Evolutionary conservation across 306 rosid species (phyloP), one percentile per base, ranked within the genome.

Genomic region (Oemleria cerasiformis): DNA sequence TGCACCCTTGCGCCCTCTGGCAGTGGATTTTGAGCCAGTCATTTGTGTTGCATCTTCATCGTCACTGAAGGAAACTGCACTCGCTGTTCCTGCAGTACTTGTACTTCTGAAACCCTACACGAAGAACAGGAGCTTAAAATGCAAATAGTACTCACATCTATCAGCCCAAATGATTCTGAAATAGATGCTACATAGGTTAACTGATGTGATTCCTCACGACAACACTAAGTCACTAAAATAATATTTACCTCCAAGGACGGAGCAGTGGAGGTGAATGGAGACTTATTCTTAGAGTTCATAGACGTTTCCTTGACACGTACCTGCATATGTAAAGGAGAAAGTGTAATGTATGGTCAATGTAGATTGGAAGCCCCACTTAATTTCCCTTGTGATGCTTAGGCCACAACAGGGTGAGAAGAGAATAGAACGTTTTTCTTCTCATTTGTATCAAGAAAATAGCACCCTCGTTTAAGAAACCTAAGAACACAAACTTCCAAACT

Each of bases 301-400:
- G 91, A 81, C 81, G 97, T 90, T 75, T 86, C 95, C 85, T 89
- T 89, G 76, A 91, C 85, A 64, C 96, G 96, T 63, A 89, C 95
- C 97, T 94, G 87, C 67, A 72, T 41, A 7, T 15, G 4, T 40
- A 54, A 63, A 13, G 5, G 14, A 41, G 16, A 30, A 11, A 6
- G 23, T 25, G 30, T 25, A 42, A 55, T 21, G 12, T 72, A 42
- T n/a, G 34, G 43, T 65, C 55, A 75, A 36, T 19, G 40, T 67
- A 41, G 57, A 41, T 54, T 59, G 58, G 36, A 72, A 71, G 53
- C 67, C 70, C 15, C 38, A 51, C 40, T 41, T 59, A 67, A 38
- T 62, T 47, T 45, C 44, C 76, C 65, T 42, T 48, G 50, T 58
- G 78, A 80, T 80, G 71, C 58, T 50, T 70, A 20, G 47, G 73